A percentile compares a stretch with the other conserved stretches of the same genome.
Evolutionary conservation across 139 green algal genomes (phyloP).

Genomic region (Penium margaritaceum): DNA sequence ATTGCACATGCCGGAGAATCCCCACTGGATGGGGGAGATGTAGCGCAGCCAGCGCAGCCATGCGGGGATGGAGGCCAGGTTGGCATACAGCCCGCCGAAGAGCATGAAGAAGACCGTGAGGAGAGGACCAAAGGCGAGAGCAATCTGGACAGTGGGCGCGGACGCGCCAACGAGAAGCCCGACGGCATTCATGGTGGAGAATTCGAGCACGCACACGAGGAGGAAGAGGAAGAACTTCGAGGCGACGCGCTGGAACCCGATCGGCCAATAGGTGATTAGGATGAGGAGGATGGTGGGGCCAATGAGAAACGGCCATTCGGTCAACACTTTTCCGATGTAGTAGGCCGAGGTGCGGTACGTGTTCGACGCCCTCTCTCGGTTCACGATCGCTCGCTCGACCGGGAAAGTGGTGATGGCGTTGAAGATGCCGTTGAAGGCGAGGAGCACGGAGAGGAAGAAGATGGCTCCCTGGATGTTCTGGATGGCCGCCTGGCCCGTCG

Average conservation of each 20-base stretch:
- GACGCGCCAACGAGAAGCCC: slow-evolving; percentile 30
- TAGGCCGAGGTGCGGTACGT: slow-evolving; percentile 52
- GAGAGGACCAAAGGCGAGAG: slow-evolving; percentile 52
- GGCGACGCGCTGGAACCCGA: slow-evolving; percentile 51
- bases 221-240: slow-evolving; percentile 55
- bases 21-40: slow-evolving; percentile 42
- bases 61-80: slow-evolving; percentile 47
- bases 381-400: slow-evolving; percentile 40
- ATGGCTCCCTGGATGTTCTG: slow-evolving; percentile 44
- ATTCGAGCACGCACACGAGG: slow-evolving; percentile 41
- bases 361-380: slow-evolving; percentile 49
- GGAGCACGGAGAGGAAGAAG: slow-evolving; percentile 44
- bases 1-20: too few species aligned
- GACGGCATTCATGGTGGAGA: slow-evolving; percentile 35
- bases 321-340: slow-evolving; percentile 51
- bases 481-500: slow-evolving; percentile 46
- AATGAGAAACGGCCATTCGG: slow-evolving; percentile 44
- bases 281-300: slow-evolving; percentile 52
- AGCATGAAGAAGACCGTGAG: slow-evolving; percentile 53
- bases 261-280: slow-evolving; percentile 55
- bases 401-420: slow-evolving; percentile 46
- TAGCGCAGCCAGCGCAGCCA: slow-evolving; percentile 43
- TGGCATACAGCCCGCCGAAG: slow-evolving; percentile 57
- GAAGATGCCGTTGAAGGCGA: slow-evolving; percentile 39
- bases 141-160: slow-evolving; percentile 34